A percentile compares a stretch with the other conserved stretches of the same genome.
Conservation (phyloP, 805 yeast genomes). For the Tetrapisispora arboricola region DNA sequence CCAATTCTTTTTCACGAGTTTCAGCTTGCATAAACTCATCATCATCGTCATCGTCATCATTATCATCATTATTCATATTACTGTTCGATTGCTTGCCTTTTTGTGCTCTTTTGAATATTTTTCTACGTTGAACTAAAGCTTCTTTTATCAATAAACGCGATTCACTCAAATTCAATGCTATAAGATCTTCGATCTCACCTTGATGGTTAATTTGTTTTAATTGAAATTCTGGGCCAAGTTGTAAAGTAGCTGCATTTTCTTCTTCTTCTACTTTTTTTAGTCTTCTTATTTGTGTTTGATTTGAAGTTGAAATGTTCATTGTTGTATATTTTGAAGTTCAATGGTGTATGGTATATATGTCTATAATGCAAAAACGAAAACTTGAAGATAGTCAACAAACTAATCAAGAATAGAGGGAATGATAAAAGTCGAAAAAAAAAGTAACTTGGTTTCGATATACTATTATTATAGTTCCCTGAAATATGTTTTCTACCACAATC, state of each 20-base stretch:
- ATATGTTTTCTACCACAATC: no score
- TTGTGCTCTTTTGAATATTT: slow-evolving; percentile 37
- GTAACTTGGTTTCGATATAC: no score
- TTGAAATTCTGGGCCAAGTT: slow-evolving; percentile 89
- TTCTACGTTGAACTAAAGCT: slow-evolving; percentile 67
- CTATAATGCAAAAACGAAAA: no score
- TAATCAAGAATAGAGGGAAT: no score
- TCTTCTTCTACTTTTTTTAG: slow-evolving; percentile 65
- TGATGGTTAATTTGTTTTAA: slow-evolving; percentile 68
- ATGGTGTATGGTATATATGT: no score
- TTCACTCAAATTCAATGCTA: slow-evolving; percentile 81
- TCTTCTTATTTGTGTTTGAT: slow-evolving; percentile 76
- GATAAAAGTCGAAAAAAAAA: no score
- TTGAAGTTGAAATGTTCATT: slow-evolving; percentile 86
- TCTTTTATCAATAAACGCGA: slow-evolving; percentile 85
- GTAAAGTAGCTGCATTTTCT: slow-evolving; percentile 80
- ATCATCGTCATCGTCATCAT: slow-evolving; percentile 22
- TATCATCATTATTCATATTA: slow-evolving; percentile 8
- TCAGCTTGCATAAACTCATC: slow-evolving; percentile 36
- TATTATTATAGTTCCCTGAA: no score
- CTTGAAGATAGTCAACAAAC: no score
- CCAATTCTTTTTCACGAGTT: slow-evolving; percentile 35
- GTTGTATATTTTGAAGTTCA: no score
- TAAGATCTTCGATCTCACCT: slow-evolving; percentile 66
- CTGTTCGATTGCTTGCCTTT: slow-evolving; percentile 6